Evolutionary conservation across 2,329 filamentous ascomycete genomes (phyloP), one percentile per base, ranked within the genome.

Genomic region (Arthrobotrys pseudoclavata): DNA sequence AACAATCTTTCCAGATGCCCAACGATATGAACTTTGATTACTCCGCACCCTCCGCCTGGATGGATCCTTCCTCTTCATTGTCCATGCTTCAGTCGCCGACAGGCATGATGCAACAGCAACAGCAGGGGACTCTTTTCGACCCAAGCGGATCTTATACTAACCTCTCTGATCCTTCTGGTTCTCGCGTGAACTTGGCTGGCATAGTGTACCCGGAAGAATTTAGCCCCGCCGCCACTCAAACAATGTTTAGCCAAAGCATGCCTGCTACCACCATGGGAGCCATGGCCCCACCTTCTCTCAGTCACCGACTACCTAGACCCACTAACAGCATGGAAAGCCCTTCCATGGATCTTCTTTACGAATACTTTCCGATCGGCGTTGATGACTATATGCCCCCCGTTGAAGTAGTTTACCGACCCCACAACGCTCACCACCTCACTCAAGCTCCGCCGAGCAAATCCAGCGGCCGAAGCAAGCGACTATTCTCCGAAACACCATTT

Each of bases 261-360:
- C 57, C 66, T 4, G 52, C 55, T 29, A 69, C 66, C 40, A 52
- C 66, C 12, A 64, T 76, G 64, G 60, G 60, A 34, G 52, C 50
- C 7, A 76, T 76, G 72, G 57, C 72, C 7, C 72, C 15, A 76
- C 20, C 31, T 29, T 70, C 60, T 45, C 72, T 20, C 72, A 66
- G 18, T 37, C 57, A 50, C 20, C 72, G 12, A 50, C 31, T 29
- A 26, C 42, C 34, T 12, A 69, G 61, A 47, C 31, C 55, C 10
- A 24, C 52, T n/a, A 45, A 34, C 20, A 76, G 40, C n/a, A 68
- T 62, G 15, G 47, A 66, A 47, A 76, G 72, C 29, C 72, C 72
- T 4, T 76, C 72, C 15, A 76, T 76, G 72, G 72, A 76, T 22
- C 72, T 76, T 20, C 72, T 76, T 13, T 76, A 76, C 60, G 72